Base-by-base conservation (phyloP, 1,139 yeast genomes). In the Protomyces arabidopsidicola region DNA sequence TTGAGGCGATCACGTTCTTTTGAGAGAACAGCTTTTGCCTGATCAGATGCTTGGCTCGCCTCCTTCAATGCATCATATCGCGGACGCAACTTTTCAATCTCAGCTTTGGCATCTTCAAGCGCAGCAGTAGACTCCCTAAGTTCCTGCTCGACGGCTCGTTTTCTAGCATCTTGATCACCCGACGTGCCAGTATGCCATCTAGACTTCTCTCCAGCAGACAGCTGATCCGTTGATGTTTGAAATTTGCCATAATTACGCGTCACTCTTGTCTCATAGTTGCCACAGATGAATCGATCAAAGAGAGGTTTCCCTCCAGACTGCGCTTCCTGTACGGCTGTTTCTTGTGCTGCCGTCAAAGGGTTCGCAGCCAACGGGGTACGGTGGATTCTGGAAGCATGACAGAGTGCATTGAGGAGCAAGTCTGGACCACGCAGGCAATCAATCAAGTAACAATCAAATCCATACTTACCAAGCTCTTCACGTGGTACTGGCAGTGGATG, bases 381-480 rank as follows among this genome's bases (percentile, higher is more conserved):
- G 27, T 58, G 55, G 10, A 58, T 75, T 53, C 77, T 78, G 14
- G 82, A 77, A 36, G 80, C 79, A 66, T 82, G 85, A 69, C 87
- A 84, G 56, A 93, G 78, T 90, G 88, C 89, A 63, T 81, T 79
- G 56, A 90, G 72, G 0, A 93, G 96, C n/a, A 82, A 81, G 9
- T 75, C 72, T 0, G 97, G 96, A 0, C 97, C 98, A 1, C 76
- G 75, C 1, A 93, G 71, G 67, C 83, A 83, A 70, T 93, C 97
- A 1, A 83, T 75, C 45, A 90, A 71, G 70, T 82, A 88, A 0
- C 96, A 95, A 66, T 88, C 96, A 73, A 93, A 89, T 0, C 97
- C 97, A 34, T 76, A 73, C n/a, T 65, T 59, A 0, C 69, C 70
- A 3, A 90, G 69, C 51, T 76, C 73, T 8, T 76, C 79, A 8